A percentile compares a stretch with the other conserved stretches of the same genome.
phyloP scores from a whole-genome alignment of 2,329 filamentous ascomycete species.

The Curvularia eragrostidis region DNA sequence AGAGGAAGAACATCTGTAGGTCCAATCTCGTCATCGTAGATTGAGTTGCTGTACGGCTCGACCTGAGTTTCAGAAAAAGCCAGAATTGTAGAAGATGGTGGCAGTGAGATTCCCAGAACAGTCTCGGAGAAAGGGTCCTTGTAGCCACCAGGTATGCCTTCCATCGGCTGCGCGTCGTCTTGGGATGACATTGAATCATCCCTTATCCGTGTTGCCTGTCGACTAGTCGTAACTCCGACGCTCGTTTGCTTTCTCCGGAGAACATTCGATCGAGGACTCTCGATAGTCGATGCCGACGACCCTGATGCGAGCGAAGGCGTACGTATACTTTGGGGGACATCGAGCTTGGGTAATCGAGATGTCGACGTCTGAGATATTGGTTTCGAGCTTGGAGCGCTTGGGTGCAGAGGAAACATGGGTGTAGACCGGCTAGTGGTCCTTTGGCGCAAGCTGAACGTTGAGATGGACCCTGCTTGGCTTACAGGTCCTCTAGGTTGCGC shows the following conservation, averaged over 20 bases:
- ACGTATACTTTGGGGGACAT: constrained; percentile 43
- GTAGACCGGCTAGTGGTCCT: constrained; percentile 31
- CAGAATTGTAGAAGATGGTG: constrained; percentile 44
- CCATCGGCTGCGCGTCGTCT: constrained; percentile 37
- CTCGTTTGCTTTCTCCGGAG: constrained; percentile 55
- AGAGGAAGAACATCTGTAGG: constrained; percentile 71
- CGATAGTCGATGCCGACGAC: constrained; percentile 55
- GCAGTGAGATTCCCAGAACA: constrained; percentile 53
- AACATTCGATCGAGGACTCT: constrained; percentile 54
- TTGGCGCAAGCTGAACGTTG: constrained; percentile 32
- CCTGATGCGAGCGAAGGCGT: constrained; percentile 59
- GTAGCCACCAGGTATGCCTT: constrained; percentile 42
- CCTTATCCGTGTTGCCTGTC: constrained; percentile 41
- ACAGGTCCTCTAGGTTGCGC: constrained; percentile 21
- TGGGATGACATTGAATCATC: constrained; percentile 45
- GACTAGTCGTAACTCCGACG: constrained; percentile 43
- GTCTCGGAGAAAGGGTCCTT: constrained; percentile 52
- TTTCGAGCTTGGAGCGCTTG: constrained; percentile 31
- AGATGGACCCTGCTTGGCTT: constrained; percentile 29
- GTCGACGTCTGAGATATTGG: constrained; percentile 34
- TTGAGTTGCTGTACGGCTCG: constrained; percentile 30
- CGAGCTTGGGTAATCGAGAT: constrained; percentile 46
- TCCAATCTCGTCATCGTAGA: constrained; percentile 57
- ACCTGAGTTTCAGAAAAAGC: constrained; percentile 35
- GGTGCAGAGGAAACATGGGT: constrained; percentile 27